Evolutionary conservation across 768 basidiomycete species (phyloP).

Genomic region (Ramaria rubella): DNA sequence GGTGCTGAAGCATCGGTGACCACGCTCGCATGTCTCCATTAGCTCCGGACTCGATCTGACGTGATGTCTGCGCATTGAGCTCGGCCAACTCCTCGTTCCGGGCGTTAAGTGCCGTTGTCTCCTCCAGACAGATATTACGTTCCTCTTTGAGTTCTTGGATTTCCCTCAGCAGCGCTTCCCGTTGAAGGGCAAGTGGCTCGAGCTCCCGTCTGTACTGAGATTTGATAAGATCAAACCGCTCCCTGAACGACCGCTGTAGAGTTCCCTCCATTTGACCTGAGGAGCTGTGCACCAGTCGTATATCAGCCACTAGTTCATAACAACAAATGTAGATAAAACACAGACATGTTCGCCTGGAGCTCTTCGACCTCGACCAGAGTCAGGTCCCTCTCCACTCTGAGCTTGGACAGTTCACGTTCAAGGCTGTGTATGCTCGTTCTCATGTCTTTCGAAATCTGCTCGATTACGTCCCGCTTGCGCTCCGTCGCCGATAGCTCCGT

Average conservation of each 20-base stretch:
- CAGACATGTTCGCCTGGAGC: constrained; percentile 67
- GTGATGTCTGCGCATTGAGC: constrained; percentile 74
- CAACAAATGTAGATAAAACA: constrained; percentile 5
- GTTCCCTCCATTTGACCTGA: constrained; percentile 17
- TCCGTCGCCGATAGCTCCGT: constrained; percentile 80
- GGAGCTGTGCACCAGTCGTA: not conserved
- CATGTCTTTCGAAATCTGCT: constrained; percentile 74
- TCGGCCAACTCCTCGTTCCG: constrained; percentile 92
- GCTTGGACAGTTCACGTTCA: constrained; percentile 78
- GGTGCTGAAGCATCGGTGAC: not conserved
- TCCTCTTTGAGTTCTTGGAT: constrained; percentile 81
- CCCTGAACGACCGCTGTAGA: constrained; percentile 63
- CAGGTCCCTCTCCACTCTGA: constrained; percentile 88
- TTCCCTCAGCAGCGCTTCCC: constrained; percentile 72
- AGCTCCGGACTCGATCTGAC: constrained; percentile 54
- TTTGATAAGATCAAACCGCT: constrained; percentile 82
- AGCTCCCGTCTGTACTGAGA: constrained; percentile 84
- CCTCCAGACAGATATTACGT: constrained; percentile 82
- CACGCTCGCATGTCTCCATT: not conserved
- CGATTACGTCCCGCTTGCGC: constrained; percentile 69
- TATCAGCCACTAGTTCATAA: not conserved
- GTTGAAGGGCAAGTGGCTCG: constrained; percentile 73
- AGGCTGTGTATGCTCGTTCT: constrained; percentile 67
- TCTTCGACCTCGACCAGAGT: constrained; percentile 92
- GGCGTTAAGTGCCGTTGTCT: constrained; percentile 83